phyloP scores from a whole-genome alignment of 148 eudicot species.

The Tetragonia tetragonoides region DNA sequence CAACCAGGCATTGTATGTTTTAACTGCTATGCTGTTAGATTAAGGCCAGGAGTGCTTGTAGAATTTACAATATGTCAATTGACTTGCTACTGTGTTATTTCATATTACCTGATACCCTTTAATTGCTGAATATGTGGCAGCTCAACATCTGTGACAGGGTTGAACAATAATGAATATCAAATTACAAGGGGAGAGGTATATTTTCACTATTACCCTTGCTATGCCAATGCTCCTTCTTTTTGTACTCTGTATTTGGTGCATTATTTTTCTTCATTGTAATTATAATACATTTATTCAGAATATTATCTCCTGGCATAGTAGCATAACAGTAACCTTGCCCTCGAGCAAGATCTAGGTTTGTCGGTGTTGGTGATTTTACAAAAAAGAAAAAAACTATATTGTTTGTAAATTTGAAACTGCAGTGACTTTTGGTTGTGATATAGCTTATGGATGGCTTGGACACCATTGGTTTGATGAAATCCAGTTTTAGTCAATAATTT shows the following conservation, averaged over 20 bases:
- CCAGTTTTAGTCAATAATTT: background rate
- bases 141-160: constrained; percentile 81
- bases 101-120: no score
- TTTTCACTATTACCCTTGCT: background rate
- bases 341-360: background rate
- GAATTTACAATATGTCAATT: background rate
- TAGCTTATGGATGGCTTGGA: no score
- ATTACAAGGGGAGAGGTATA: constrained; percentile 90
- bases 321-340: background rate
- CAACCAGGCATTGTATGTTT: background rate
- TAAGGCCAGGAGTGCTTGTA: background rate
- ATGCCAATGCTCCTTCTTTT: background rate
- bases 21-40: background rate
- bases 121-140: constrained; percentile 45
- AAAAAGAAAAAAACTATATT: no score
- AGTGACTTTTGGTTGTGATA: no score
- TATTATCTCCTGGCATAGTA: background rate
- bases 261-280: background rate
- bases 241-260: background rate
- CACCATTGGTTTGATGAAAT: no score
- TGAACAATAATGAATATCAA: constrained; percentile 94
- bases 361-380: background rate
- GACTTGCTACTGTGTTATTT: no score
- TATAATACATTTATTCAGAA: background rate
- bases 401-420: no score